phyloP scores from a whole-genome alignment of 1,139 yeast genomes.

The Hansenula lynferdii region DNA sequence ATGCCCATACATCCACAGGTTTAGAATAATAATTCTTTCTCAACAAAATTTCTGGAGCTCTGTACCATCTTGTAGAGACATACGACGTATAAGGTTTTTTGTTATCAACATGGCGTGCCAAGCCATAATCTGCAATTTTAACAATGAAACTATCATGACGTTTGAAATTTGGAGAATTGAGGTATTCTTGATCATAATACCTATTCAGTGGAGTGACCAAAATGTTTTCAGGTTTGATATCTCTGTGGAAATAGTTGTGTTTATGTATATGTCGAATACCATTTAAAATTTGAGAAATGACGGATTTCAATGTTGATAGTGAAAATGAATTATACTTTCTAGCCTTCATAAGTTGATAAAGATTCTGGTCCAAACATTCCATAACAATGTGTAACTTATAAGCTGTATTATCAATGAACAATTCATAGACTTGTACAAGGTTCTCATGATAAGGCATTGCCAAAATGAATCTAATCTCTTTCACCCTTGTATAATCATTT shows the following conservation, averaged over 20 bases:
- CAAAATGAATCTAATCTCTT: slow-evolving; percentile 71
- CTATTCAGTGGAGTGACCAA: slow-evolving; percentile 56
- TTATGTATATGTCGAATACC: slow-evolving; percentile 83
- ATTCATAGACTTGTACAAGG: slow-evolving; percentile 69
- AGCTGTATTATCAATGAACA: slow-evolving; percentile 61
- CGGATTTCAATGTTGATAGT: slow-evolving; percentile 54
- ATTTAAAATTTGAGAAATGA: slow-evolving; percentile 63
- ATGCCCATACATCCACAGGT: slow-evolving; percentile 93
- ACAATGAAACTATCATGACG: slow-evolving; percentile 49
- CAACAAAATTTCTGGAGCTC: slow-evolving; percentile 88
- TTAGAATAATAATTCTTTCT: slow-evolving; percentile 61
- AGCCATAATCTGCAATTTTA: slow-evolving; percentile 89
- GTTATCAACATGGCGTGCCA: slow-evolving; percentile 63
- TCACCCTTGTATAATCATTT: slow-evolving; percentile 56
- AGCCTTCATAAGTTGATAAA: slow-evolving; percentile 65
- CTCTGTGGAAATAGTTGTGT: slow-evolving; percentile 77
- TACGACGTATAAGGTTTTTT: slow-evolving; percentile 64
- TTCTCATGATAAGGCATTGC: slow-evolving; percentile 68
- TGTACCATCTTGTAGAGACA: slow-evolving; percentile 93
- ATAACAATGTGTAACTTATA: slow-evolving; percentile 72
- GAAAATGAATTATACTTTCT: slow-evolving; percentile 50
- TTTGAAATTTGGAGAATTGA: slow-evolving; percentile 36
- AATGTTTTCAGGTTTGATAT: slow-evolving; percentile 89
- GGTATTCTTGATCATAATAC: slow-evolving; percentile 50
- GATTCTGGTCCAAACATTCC: slow-evolving; percentile 84